Evolutionary conservation across 768 basidiomycete species (phyloP).

Genomic region (Tulasnella sp.): DNA sequence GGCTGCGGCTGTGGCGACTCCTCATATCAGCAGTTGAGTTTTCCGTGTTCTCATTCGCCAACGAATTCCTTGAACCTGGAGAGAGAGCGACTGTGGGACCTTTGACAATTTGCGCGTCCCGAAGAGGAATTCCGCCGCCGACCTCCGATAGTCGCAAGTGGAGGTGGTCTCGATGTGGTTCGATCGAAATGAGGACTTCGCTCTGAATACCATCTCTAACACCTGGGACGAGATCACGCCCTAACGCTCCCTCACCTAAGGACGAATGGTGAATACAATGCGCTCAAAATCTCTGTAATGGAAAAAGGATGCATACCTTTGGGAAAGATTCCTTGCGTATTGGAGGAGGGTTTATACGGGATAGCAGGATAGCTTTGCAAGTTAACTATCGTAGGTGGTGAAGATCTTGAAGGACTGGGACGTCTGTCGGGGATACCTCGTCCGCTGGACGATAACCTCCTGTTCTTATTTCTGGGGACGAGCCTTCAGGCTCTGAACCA

Average conservation of each 20-base stretch:
- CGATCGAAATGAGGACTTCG: not conserved
- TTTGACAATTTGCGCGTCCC: not conserved
- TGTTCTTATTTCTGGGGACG: not conserved
- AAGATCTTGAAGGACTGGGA: not conserved
- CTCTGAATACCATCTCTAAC: conserved; percentile 4
- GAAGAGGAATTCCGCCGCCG: not conserved
- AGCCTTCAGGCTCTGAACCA: not conserved
- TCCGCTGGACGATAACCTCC: too few relatives aligned
- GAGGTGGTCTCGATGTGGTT: not conserved
- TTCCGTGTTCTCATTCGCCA: too few relatives aligned
- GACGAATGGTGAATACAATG: not conserved
- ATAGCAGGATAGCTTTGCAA: conserved; percentile 13
- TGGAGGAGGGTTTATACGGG: conserved; percentile 9
- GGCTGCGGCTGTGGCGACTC: too few relatives aligned
- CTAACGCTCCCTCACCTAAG: conserved; percentile 6
- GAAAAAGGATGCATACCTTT: not conserved
- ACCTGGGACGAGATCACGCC: conserved; percentile 5
- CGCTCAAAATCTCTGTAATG: not conserved
- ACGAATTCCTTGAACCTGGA: too few relatives aligned
- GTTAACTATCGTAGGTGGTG: not conserved
- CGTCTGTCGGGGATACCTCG: too few relatives aligned
- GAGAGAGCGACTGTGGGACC: too few relatives aligned
- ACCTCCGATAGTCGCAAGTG: not conserved
- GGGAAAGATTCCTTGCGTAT: conserved; percentile 5
- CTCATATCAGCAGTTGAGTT: too few relatives aligned